Evolutionary conservation across 1,284 basidiomycete species (phyloP), one percentile per base, ranked within the genome.

Genomic region (Mrakiaceae sp.): DNA sequence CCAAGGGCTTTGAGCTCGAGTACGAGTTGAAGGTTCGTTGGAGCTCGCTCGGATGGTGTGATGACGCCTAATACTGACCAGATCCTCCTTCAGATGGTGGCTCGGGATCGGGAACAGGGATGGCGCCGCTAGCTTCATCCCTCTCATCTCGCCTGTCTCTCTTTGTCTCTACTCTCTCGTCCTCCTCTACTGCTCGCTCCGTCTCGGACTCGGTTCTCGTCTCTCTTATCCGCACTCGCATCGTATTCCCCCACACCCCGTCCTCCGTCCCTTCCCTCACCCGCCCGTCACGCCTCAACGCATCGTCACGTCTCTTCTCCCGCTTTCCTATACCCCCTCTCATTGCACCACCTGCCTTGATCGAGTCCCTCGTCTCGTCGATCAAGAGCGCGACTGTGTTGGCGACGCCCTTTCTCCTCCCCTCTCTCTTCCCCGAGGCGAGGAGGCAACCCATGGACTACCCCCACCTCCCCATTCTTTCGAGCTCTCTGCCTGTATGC

Each of bases 1-100:
- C 59, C 40, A 66, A 57, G 55, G 60, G 60, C 16, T 8, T 12
- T 12, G 64, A 66, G 60, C 56, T 66, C 39, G 12, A 44, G 44
- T 62, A 58, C 64, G 64, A 66, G 27, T 27, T 27, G 27, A 27
- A 27, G 27, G 27, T 27, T 27, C 2, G 6, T 42, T 63, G n/a
- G 48, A 16, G 42, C 5, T 58, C 16, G 50, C 44, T n/a, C 40
- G 27, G 62, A 27, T 10, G 48, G 55, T 43, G 52, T 8, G 39
- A 53, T 8, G 52, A 12, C 52, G 52, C 27, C 27, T 27, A 27
- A 27, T 1, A 27, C 27, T 27, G 27, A 27, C 27, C 27, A 27
- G 27, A 27, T 27, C 27, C 27, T 27, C 27, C 27, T 27, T 27
- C 27, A 27, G 27, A 27, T 27, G 27, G 27, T 27, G 27, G 27